phyloP scores from a whole-genome alignment of 2,329 filamentous ascomycete species.

The Corynespora cassiicola region DNA sequence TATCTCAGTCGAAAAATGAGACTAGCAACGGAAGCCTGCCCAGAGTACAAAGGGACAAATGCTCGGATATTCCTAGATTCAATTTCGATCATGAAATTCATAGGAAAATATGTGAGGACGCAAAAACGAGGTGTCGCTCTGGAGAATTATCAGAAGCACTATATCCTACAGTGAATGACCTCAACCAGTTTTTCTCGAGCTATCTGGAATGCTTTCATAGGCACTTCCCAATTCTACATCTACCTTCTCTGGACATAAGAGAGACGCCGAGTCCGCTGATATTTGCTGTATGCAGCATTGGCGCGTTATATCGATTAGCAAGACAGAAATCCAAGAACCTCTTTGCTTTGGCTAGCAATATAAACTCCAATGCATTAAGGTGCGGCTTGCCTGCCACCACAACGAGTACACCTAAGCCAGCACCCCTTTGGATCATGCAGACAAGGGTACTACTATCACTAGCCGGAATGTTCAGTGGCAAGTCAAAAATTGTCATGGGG shows the following conservation, averaged over 20 bases:
- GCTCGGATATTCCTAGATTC: constrained; percentile 6
- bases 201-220: constrained; percentile 43
- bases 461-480: constrained; percentile 36
- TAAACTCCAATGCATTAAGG: constrained; percentile 15
- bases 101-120: constrained; percentile 16
- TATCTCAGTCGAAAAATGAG: background rate
- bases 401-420: too few relatives aligned
- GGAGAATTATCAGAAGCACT: constrained; percentile 12
- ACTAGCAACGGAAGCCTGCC: background rate
- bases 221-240: constrained; percentile 42
- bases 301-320: constrained; percentile 41
- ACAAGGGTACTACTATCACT: constrained; percentile 34
- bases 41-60: constrained; percentile 8
- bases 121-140: constrained; percentile 8
- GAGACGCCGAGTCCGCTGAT: constrained; percentile 34
- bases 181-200: constrained; percentile 35
- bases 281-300: constrained; percentile 45
- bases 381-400: constrained; percentile 13
- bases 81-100: constrained; percentile 13
- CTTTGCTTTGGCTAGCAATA: constrained; percentile 20
- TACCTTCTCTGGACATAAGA: constrained; percentile 35
- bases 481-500: constrained; percentile 14
- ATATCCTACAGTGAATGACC: constrained; percentile 21
- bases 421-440: constrained; percentile 38
- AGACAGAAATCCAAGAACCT: constrained; percentile 33